Evolutionary conservation across 257 asterid species (phyloP).

Genomic region (Solanum clarkiae): DNA sequence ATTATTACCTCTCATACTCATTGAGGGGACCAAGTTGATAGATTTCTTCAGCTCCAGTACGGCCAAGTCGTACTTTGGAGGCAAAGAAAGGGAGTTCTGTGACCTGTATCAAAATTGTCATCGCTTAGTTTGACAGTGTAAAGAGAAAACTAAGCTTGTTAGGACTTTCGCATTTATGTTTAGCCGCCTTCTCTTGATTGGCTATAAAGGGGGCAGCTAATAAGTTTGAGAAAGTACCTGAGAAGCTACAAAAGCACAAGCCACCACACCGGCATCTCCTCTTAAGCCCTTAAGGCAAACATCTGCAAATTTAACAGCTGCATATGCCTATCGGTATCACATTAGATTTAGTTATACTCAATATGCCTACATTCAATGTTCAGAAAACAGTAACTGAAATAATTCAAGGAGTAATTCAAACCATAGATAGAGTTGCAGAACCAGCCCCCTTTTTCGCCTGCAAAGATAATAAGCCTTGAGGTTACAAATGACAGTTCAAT

Average conservation of each 20-base stretch:
- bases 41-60: conserved; percentile 77
- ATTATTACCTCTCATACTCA: conserved; percentile 63
- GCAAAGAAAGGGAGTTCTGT: conserved; percentile 97
- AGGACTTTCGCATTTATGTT: not conserved
- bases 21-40: conserved; percentile 79
- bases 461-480: not conserved
- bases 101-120: conserved; percentile 36
- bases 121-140: not conserved
- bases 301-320: conserved; percentile 90
- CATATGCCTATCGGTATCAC: conserved; percentile 56
- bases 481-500: not conserved
- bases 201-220: not conserved
- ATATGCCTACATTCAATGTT: not conserved
- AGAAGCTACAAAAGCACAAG: conserved; percentile 81
- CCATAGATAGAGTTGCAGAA: conserved; percentile 98
- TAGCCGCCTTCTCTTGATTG: not conserved
- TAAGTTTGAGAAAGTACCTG: conserved; percentile 38
- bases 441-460: conserved; percentile 99
- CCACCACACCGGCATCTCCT: conserved; percentile 77
- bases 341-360: not conserved
- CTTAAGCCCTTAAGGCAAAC: conserved; percentile 81
- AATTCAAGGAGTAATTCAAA: conserved; percentile 8
- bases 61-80: conserved; percentile 72
- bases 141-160: not conserved
- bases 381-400: not conserved